Base-by-base conservation (phyloP, 768 basidiomycete species). In the Tremella mesenterica region DNA sequence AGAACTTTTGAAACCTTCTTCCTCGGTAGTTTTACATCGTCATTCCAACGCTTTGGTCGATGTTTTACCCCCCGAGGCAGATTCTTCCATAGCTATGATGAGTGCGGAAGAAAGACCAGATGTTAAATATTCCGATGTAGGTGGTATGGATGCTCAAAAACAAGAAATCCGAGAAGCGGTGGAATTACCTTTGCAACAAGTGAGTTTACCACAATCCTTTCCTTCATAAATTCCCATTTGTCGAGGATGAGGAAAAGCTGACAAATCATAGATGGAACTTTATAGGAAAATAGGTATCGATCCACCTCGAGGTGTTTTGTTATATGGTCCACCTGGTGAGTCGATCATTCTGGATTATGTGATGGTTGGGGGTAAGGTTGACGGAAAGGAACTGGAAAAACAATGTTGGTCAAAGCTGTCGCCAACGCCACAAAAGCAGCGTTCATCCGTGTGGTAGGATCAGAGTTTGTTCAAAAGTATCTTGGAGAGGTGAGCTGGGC, bases 271-370 rank as follows among this genome's bases (percentile, higher is more conserved):
- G 75, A 93, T 93, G 71, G 93, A 99, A 69, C 77, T 99, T 38
- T 99, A 97, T 80, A 88, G 88, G 78, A 96, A 97, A 78, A 99
- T 99, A 67, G 95, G 95, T 61, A 99, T 99, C 59, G 93, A 99
- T 76, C 95, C 95, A 2, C 95, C 95, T 53, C 81, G 95, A 23
- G 95, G 95, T 76, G 95, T 99, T 2, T 76, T 99, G 50, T 79
- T 99, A 13, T 96, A 95, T 68, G 95, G 95, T 1, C 95, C 95
- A 29, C 95, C 95, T 68, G 93, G 92, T 86, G 67, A 45, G n/a
- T n/a, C n/a, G n/a, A n/a, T n/a, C n/a, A n/a, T n/a, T n/a, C 47
- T 23, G 26, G 47, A n/a, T 7, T 38, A 6, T n/a, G n/a, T n/a
- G n/a, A n/a, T n/a, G n/a, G n/a, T n/a, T n/a, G n/a, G n/a, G n/a